Conservation (phyloP, 2,329 filamentous ascomycete genomes). For the Dothideomycetes sp. region DNA sequence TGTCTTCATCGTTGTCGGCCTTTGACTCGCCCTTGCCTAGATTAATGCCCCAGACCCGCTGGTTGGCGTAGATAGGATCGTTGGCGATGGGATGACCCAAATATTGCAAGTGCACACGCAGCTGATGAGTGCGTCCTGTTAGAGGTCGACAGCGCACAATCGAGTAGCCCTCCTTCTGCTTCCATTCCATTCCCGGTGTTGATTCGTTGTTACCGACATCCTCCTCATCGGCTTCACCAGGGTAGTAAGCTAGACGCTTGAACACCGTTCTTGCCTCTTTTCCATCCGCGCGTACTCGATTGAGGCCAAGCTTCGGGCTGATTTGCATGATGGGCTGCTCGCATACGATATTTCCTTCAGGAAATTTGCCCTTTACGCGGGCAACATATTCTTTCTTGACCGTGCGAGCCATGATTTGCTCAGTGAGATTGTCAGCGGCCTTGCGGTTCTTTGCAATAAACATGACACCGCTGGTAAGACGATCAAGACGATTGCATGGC, state of each 20-base stretch:
- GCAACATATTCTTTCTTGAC: conserved; percentile 95
- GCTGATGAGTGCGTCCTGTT: conserved; percentile 88
- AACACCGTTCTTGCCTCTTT: conserved; percentile 88
- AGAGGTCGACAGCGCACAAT: conserved; percentile 90
- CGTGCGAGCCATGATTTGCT: conserved; percentile 68
- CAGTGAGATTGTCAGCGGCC: conserved; percentile 67
- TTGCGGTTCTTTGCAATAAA: conserved; percentile 83
- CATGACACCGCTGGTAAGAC: conserved; percentile 94
- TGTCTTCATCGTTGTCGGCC: conserved; percentile 73
- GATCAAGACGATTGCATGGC: conserved; percentile 87
- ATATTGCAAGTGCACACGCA: conserved; percentile 90
- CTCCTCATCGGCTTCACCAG: conserved; percentile 35
- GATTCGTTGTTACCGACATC: conserved; percentile 19
- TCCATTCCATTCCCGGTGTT: conserved; percentile 36
- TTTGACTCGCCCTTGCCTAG: conserved; percentile 61
- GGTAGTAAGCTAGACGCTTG: conserved; percentile 85
- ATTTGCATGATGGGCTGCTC: conserved; percentile 91
- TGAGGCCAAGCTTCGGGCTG: conserved; percentile 88
- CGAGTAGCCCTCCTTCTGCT: conserved; percentile 65
- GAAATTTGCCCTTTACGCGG: conserved; percentile 82
- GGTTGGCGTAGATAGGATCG: conserved; percentile 95
- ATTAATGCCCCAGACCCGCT: conserved; percentile 75
- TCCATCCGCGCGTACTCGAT: conserved; percentile 86
- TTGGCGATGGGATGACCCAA: conserved; percentile 93
- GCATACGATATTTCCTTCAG: conserved; percentile 82